Evolutionary conservation across 441 rosid species (phyloP), one percentile per base, ranked within the genome.

Genomic region (Eutrema salsugineum): DNA sequence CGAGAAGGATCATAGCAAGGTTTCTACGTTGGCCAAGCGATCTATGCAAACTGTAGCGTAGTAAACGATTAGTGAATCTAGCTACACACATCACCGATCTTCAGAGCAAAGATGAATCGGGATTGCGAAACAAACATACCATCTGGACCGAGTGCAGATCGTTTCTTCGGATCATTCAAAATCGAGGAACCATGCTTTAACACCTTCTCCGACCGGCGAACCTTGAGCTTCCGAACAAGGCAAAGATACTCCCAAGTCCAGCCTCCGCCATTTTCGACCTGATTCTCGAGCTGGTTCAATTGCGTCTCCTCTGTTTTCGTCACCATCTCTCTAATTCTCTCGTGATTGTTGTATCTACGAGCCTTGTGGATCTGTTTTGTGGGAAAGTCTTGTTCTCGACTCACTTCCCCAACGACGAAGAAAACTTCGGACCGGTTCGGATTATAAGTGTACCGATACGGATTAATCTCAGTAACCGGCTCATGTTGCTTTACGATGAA

Each of bases 201-300:
- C 28, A 91, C 96, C 77, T 79, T 84, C 35, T 85, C 92, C 8
- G 97, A 84, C 5, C 97, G 92, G 78, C 96, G 86, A 63, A 91
- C 85, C 75, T 89, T 89, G 81, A 91, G 94, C 87, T 89, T 91
- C 81, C 88, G 77, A 56, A 84, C 87, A 63, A 91, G 83, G 72
- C 87, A 89, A 44, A 90, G 86, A 69, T 85, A 88, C 80, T 91
- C 97, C 92, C 94, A 91, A 17, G 82, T 87, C 6, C 97, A 91
- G 69, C 96, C 71, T 38, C 71, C 61, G 5, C 71, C 71, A 66
- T 51, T 66, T 49, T 85, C 91, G 40, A 84, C 86, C 75, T 84
- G 90, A 73, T 55, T 65, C 78, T 86, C 90, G 33, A 88, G 72
- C 49, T 83, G 72, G 55, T 80, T 78, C 80, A 88, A 57, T 36